Evolutionary conservation across 805 yeast species (phyloP), one percentile per base, ranked within the genome.

Genomic region (Wickerhamiella lipophila): DNA sequence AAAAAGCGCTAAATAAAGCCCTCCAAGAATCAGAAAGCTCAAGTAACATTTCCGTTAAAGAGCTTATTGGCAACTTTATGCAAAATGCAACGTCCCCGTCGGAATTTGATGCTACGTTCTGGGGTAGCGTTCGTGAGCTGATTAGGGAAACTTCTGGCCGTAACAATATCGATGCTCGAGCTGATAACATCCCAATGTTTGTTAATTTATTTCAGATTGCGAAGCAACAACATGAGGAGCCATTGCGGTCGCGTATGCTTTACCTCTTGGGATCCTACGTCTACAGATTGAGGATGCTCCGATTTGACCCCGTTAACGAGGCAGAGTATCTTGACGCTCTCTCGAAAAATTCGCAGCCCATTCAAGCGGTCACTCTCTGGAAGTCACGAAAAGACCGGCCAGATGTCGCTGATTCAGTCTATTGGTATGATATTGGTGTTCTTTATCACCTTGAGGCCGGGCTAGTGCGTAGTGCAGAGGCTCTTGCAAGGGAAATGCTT

Each of bases 11-110:
- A 12, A 18, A 21, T 26, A 19, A 89, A 56, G 87, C 96, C 0
- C 69, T 89, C 43, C 70, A 82, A 49, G 96, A 89, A 67, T 96
- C 96, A 13, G 80, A 84, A 55, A 75, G 76, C 53, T 3, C 13
- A 3, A n/a, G 45, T 7, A 12, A 11, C 4, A 39, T 15, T 30
- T 21, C 25, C 18, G 26, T 16, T 29, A 43, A 34, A 22, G 49
- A 45, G 3, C 34, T 55, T 4, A 44, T 55, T 1, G 9, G n/a
- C 1, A 38, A 40, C 15, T n/a, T 27, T 3, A 27, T 55, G 15
- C 50, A 39, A 8, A 13, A 21, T 6, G 55, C 53, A 1, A 40
- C 53, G 12, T 23, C 52, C 3, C 41, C 47, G 5, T 22, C 34
- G 3, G 53, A 51, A 3, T 49, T 56, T 15, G 56, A 53, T 30